phyloP scores from a whole-genome alignment of 441 rosid species.

The Dalechampia spathulata region DNA sequence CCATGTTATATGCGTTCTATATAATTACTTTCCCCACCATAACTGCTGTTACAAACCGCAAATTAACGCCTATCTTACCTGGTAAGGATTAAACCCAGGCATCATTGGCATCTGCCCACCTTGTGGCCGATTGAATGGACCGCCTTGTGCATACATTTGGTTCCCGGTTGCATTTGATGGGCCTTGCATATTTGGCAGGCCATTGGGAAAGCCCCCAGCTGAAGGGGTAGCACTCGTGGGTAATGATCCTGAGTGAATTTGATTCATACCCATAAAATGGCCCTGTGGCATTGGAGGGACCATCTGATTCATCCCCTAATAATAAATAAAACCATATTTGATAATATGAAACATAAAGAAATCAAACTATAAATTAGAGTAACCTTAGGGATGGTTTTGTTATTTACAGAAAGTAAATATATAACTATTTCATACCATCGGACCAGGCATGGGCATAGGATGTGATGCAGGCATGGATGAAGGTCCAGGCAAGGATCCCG shows the following conservation, averaged over 20 bases:
- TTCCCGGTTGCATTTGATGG: conserved; percentile 42
- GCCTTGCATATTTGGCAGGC: conserved; percentile 75
- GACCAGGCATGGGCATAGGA: conserved; percentile 59
- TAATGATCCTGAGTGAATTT: conserved; percentile 50
- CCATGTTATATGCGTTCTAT: no score
- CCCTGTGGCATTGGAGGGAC: conserved; percentile 71
- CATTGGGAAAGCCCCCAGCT: conserved; percentile 60
- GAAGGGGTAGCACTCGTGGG: conserved; percentile 41
- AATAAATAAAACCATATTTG: no score
- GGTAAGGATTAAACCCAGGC: conserved; percentile 83
- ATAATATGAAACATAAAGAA: no score
- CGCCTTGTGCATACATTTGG: conserved; percentile 73
- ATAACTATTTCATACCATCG: conserved; percentile 86
- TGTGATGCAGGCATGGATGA: no score
- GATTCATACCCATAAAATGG: conserved; percentile 81
- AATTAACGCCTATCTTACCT: conserved; percentile 27
- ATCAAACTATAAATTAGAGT: no score
- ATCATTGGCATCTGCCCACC: conserved; percentile 79
- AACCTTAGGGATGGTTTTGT: no score
- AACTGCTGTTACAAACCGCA: no score
- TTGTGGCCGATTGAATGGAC: conserved; percentile 73
- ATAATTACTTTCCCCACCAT: no score
- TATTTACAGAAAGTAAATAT: no score
- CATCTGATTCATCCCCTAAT: conserved; percentile 79
- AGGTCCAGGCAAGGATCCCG: conserved; percentile 36